These are phyloP conservation scores for Stephanodiscus minutulus DNA, from an alignment of 108 stramenopile genomes.

Conservation along the genomic window DNA sequence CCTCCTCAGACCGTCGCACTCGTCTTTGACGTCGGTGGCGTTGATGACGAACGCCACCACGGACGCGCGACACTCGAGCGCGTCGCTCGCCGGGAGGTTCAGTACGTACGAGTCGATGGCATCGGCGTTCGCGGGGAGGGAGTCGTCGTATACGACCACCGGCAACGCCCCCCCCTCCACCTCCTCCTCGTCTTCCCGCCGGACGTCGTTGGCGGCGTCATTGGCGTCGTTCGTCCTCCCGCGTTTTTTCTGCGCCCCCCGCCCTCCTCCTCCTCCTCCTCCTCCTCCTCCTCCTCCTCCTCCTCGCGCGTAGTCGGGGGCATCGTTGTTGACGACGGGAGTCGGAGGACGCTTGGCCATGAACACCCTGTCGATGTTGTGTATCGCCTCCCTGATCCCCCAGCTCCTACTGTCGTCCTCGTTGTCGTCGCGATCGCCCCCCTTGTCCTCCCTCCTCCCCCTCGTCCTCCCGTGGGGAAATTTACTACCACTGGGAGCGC, in stretches of 20 bases:
- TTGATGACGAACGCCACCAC: slow-evolving; percentile 86
- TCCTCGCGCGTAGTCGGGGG: neutral
- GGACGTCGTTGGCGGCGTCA: neutral
- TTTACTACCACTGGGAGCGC: too few relatives aligned
- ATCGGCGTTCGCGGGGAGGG: slow-evolving; percentile 32
- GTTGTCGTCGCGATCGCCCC: neutral
- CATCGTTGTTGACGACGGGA: neutral
- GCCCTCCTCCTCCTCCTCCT: neutral
- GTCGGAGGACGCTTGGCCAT: slow-evolving; percentile 8
- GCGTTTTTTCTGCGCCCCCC: neutral
- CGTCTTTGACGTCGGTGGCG: slow-evolving; percentile 85
- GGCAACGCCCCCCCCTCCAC: neutral
- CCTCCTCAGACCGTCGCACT: slow-evolving; percentile 84
- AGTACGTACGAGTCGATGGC: slow-evolving; percentile 27
- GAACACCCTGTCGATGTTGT: slow-evolving; percentile 36
- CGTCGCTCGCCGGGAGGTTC: slow-evolving; percentile 57
- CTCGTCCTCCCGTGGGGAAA: too few relatives aligned
- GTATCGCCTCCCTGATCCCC: slow-evolving; percentile 29
- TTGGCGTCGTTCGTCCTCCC: neutral
- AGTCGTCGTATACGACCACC: slow-evolving; percentile 22
- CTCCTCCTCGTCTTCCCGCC: neutral
- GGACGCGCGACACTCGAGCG: slow-evolving; percentile 67
- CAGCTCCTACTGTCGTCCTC: neutral
- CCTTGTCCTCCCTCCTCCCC: neutral
- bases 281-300: neutral